Percentiles rank a stretch among this genome's conserved stretches.
Evolutionary conservation across 2,329 filamentous ascomycete species (phyloP).

Genomic region (Graphilbum ipis-grandicollis): DNA sequence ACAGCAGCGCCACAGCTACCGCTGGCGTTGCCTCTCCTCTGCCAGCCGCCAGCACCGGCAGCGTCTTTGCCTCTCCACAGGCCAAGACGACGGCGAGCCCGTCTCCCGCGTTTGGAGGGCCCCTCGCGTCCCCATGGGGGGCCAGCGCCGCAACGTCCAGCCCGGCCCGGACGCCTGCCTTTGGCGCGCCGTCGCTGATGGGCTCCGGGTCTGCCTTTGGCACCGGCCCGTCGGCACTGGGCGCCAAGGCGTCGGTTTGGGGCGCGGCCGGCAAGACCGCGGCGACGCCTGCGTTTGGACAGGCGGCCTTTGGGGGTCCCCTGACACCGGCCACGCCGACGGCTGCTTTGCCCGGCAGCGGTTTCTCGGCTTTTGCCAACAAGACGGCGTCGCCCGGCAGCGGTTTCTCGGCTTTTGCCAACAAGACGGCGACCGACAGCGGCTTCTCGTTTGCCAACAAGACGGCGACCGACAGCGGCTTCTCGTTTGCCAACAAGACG

Average conservation of each 20-base stretch:
- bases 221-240: conserved; percentile 15
- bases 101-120: conserved; percentile 4
- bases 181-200: conserved; percentile 22
- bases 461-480: conserved; percentile 7
- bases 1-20: conserved; percentile 1
- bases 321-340: conserved; percentile 16
- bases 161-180: conserved; percentile 23
- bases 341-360: conserved; percentile 10
- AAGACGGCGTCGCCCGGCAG: conserved; percentile 9
- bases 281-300: conserved; percentile 32
- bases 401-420: conserved; percentile 11
- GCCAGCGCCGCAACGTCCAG: conserved; percentile 7
- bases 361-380: conserved; percentile 11
- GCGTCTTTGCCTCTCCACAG: conserved; percentile 11
- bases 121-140: too few species aligned
- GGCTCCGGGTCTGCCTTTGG: conserved; percentile 18
- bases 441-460: conserved; percentile 11
- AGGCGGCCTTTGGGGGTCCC: conserved; percentile 26
- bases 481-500: conserved; percentile 10
- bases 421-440: conserved; percentile 7
- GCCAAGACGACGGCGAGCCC: conserved; percentile 2
- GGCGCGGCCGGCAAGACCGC: conserved; percentile 10
- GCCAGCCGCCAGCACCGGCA: too few species aligned
- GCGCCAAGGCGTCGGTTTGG: conserved; percentile 15
- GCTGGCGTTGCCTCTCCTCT: conserved; percentile 12